A percentile compares a stretch with the other conserved stretches of the same genome.
phyloP scores from a whole-genome alignment of 345 rosid species.

The Salix udensis region DNA sequence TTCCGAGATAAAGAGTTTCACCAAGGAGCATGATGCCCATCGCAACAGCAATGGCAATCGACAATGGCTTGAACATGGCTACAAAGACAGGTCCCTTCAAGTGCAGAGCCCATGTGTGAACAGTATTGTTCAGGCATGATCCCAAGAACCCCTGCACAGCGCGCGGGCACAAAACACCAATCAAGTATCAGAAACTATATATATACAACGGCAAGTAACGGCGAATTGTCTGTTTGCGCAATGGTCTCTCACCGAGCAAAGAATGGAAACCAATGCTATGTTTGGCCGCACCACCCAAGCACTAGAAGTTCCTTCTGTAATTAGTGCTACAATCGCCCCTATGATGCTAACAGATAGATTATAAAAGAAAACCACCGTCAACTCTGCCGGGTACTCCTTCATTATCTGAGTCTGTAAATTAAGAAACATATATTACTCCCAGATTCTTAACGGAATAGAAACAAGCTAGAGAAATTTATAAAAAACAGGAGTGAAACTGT shows the following conservation, averaged over 20 bases:
- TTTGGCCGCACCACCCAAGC: conserved; percentile 60
- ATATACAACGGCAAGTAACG: too few relatives aligned
- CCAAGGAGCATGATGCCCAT: conserved; percentile 31
- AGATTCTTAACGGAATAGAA: too few relatives aligned
- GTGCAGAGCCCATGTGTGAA: conserved; percentile 21
- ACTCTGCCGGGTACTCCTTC: conserved; percentile 83
- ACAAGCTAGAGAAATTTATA: too few relatives aligned
- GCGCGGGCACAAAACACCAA: background rate
- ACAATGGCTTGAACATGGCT: conserved; percentile 36
- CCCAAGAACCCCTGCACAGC: conserved; percentile 15
- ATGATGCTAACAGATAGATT: conserved; percentile 59
- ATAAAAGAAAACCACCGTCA: conserved; percentile 74
- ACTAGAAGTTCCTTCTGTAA: conserved; percentile 44
- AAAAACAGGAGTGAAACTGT: background rate
- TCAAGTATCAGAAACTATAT: too few relatives aligned
- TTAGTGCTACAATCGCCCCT: conserved; percentile 51
- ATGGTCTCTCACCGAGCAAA: conserved; percentile 65
- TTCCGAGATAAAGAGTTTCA: conserved; percentile 29
- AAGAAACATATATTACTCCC: background rate
- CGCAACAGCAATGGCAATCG: conserved; percentile 28
- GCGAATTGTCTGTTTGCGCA: background rate
- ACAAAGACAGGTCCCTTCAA: conserved; percentile 29
- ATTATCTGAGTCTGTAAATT: conserved; percentile 63
- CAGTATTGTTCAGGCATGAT: conserved; percentile 11
- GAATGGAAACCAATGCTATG: conserved; percentile 57